Evolutionary conservation across 164 flowering plant species (phyloP), one percentile per base, ranked within the genome.

Genomic region (Santalum album): DNA sequence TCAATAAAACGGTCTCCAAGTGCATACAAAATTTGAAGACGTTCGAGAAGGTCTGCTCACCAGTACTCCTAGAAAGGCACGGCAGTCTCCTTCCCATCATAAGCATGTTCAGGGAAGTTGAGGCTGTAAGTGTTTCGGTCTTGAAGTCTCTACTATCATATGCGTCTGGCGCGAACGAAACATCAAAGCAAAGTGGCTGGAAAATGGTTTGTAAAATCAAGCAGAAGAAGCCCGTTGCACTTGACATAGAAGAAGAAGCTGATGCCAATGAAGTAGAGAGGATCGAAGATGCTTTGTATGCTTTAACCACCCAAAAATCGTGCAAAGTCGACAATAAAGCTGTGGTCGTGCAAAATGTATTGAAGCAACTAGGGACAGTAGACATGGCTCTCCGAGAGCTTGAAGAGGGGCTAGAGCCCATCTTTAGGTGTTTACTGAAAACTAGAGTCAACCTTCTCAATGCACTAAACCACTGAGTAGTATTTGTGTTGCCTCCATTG

Each of bases 361-460:
- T 77, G 48, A 57, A 34, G 26, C 49, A 63, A 18, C n/a, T 70
- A 25, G 75, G 70, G 49, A 21, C 56, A 29, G 34, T 29, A 29
- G 34, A 29, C 34, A 29, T 29, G 26, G 45, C 61, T 58, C 55
- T 69, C 61, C 69, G 62, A 56, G 73, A 61, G 45, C 62, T 79
- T 51, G 84, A 77, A 51, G 73, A 65, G 32, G 76, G 63, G 51
- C 27, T 78, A 34, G 77, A 72, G 29, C 18, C 49, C 56, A 36
- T 75, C 20, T 65, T 54, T 6, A 66, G 75, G 58, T 53, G 54
- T 19, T 57, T 69, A 51, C 72, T 78, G 53, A 75, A 57, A 64
- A 55, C 72, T 14, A 75, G 87, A 73, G 82, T 69, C 24, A 58
- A 68, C 17, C 67, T 75, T 47, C 73, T 73, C 51, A 80, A 78